A percentile compares a stretch with the other conserved stretches of the same genome.
Evolutionary conservation across 2,329 filamentous ascomycete genomes (phyloP).

Genomic region (Graphilbum sp.): DNA sequence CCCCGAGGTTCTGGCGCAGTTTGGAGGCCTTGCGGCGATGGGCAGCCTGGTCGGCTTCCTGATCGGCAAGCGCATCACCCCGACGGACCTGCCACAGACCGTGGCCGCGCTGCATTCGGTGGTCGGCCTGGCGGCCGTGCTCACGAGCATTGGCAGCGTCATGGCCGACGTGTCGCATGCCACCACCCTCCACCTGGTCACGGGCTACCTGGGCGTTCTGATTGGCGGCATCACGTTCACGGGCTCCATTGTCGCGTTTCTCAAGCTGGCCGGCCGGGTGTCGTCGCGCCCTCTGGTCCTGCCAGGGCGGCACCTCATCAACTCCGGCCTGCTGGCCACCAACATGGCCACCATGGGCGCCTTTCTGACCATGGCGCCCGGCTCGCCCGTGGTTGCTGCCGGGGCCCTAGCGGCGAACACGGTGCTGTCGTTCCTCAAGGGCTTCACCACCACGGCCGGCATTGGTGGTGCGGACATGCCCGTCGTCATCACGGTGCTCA

Average conservation of each 20-base stretch:
- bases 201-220: slow-evolving; percentile 70
- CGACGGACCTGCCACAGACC: slow-evolving; percentile 76
- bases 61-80: slow-evolving; percentile 75
- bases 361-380: slow-evolving; percentile 68
- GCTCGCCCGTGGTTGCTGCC: slow-evolving; percentile 62
- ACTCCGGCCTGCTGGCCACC: slow-evolving; percentile 54
- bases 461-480: slow-evolving; percentile 93
- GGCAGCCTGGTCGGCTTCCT: slow-evolving; percentile 52
- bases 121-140: slow-evolving; percentile 71
- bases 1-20: slow-evolving; percentile 63
- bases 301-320: slow-evolving; percentile 60
- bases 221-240: slow-evolving; percentile 87
- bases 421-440: slow-evolving; percentile 65
- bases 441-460: slow-evolving; percentile 72
- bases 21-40: slow-evolving; percentile 55
- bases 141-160: slow-evolving; percentile 79
- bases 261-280: slow-evolving; percentile 74
- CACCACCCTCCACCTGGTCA: slow-evolving; percentile 67
- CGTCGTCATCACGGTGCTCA: slow-evolving; percentile 79
- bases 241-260: slow-evolving; percentile 74
- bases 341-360: slow-evolving; percentile 74
- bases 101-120: slow-evolving; percentile 82
- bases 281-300: slow-evolving; percentile 59
- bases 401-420: slow-evolving; percentile 63
- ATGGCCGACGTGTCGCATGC: slow-evolving; percentile 56